phyloP scores from a whole-genome alignment of 371 early-diverging fungal genomes.

The Rhizopus arrhizus region DNA sequence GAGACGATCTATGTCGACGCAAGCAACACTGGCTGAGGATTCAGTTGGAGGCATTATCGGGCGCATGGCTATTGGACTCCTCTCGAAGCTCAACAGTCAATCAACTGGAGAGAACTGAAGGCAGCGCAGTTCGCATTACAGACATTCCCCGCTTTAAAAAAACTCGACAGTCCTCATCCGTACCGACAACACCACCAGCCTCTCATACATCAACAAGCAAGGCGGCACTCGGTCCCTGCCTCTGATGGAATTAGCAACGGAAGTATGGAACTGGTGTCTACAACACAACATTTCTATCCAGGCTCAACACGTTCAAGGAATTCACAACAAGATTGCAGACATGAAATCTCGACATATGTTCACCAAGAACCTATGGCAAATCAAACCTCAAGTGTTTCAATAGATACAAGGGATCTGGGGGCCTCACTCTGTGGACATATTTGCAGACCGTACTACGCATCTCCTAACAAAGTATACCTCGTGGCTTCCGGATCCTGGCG shows the following conservation, averaged over 20 bases:
- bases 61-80: constrained; percentile 10
- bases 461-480: constrained; percentile 22
- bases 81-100: constrained; percentile 16
- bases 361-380: constrained; percentile 19
- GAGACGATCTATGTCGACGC: constrained; percentile 12
- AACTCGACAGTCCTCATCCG: constrained; percentile 4
- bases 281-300: constrained; percentile 1
- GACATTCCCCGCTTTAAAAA: constrained; percentile 4
- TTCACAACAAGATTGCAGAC: constrained; percentile 11
- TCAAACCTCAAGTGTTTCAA: constrained; percentile 9
- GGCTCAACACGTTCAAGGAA: constrained; percentile 8
- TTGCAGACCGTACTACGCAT: constrained; percentile 23
- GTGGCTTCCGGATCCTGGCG: constrained; percentile 18
- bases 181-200: constrained; percentile 9
- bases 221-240: constrained; percentile 9
- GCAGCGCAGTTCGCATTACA: constrained; percentile 5
- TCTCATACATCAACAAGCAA: constrained; percentile 12
- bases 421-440: constrained; percentile 22
- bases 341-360: constrained; percentile 15
- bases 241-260: constrained; percentile 8
- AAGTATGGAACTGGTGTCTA: constrained; percentile 13
- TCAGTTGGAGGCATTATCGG: background rate
- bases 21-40: constrained; percentile 12
- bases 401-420: constrained; percentile 15
- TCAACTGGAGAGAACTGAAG: constrained; percentile 33